These are phyloP conservation scores for Penicillium flavigenum DNA, from an alignment of 495 filamentous ascomycete genomes.

Conservation along the genomic window DNA sequence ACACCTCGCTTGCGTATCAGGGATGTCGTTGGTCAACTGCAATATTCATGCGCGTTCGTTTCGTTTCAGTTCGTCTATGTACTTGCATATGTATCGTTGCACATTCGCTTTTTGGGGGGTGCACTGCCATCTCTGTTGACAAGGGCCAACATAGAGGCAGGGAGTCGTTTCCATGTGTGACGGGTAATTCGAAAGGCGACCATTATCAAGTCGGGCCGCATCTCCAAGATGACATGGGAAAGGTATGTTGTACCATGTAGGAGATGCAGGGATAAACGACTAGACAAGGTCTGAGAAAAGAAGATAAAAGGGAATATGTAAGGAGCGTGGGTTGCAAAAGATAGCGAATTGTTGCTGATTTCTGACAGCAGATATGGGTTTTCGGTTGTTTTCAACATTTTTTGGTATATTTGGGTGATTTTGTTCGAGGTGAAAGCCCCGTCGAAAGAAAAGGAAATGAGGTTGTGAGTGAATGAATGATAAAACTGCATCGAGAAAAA, in stretches of 20 bases:
- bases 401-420: constrained; percentile 20
- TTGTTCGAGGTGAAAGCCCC: constrained; percentile 13
- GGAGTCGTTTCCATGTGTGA: constrained; percentile 13
- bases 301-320: constrained; percentile 20
- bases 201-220: constrained; percentile 6
- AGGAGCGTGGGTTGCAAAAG: constrained; percentile 23
- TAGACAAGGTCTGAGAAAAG: constrained; percentile 17
- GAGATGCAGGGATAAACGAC: constrained; percentile 9
- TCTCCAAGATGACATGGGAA: neutral
- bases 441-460: constrained; percentile 21
- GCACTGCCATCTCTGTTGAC: constrained; percentile 5
- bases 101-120: constrained; percentile 26
- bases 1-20: constrained; percentile 34
- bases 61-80: constrained; percentile 36
- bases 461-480: constrained; percentile 16
- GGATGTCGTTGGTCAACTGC: constrained; percentile 29
- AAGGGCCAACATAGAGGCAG: constrained; percentile 8
- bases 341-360: constrained; percentile 9
- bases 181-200: constrained; percentile 7
- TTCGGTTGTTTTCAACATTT: constrained; percentile 21
- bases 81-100: constrained; percentile 32
- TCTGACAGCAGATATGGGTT: constrained; percentile 8
- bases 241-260: neutral
- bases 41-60: constrained; percentile 31
- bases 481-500: constrained; percentile 15